Evolutionary conservation across 441 rosid genomes (phyloP).

Genomic region (Adansonia gregorii): DNA sequence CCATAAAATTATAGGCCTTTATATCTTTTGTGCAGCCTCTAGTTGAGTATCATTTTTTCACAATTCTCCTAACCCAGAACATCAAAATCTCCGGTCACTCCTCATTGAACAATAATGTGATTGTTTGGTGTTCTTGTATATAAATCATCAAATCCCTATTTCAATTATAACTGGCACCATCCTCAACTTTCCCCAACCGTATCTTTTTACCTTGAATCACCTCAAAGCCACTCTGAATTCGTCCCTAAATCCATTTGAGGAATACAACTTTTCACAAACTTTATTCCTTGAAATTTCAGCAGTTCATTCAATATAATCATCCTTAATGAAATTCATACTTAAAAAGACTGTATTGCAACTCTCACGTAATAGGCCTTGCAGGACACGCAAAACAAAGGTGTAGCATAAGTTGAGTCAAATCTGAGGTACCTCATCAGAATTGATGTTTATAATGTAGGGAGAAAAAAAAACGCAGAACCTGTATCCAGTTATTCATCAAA

Average conservation of each 20-base stretch:
- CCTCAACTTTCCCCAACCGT: constrained; percentile 9
- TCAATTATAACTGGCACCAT: not conserved
- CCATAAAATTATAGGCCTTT: constrained; percentile 3
- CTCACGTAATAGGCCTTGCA: not conserved
- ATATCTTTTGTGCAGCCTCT: not conserved
- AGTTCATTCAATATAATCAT: constrained; percentile 5
- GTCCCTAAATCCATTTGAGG: not conserved
- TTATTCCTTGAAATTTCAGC: not conserved
- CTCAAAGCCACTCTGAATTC: not conserved
- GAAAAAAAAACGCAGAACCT: constrained; percentile 11
- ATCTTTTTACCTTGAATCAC: not conserved
- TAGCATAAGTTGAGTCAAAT: not conserved
- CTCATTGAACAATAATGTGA: not conserved
- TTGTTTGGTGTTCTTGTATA: not conserved
- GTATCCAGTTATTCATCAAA: constrained; percentile 19
- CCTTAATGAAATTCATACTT: not conserved
- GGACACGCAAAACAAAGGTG: not conserved
- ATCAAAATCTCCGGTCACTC: not conserved
- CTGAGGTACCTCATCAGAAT: not conserved
- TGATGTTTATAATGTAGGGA: not conserved
- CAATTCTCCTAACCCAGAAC: not conserved
- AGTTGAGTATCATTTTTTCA: not conserved
- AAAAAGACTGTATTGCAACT: not conserved
- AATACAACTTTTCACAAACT: constrained; percentile 16
- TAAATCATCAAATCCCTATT: constrained; percentile 7